phyloP scores from a whole-genome alignment of 495 filamentous ascomycete genomes.

The Aspergillus kassunensis region DNA sequence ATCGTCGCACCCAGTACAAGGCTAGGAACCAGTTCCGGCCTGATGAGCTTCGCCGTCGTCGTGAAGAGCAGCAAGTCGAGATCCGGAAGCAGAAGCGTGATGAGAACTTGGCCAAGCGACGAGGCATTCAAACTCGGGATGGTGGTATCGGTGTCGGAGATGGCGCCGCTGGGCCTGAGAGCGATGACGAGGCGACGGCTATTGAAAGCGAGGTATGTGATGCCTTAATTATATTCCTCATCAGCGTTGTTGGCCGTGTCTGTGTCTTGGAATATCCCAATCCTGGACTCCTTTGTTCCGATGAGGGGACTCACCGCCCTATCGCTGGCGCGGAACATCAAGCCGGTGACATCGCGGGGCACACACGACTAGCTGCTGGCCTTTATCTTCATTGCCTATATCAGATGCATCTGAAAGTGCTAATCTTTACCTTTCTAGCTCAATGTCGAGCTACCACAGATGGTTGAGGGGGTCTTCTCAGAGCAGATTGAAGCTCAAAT shows the following conservation, averaged over 20 bases:
- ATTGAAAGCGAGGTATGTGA: slow-evolving; percentile 92
- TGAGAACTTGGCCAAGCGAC: slow-evolving; percentile 95
- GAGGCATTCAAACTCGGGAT: slow-evolving; percentile 82
- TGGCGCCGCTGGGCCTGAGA: slow-evolving; percentile 83
- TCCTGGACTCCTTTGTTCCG: background rate
- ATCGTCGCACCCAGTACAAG: slow-evolving; percentile 98
- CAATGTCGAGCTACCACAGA: slow-evolving; percentile 94
- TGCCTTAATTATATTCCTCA: slow-evolving; percentile 5
- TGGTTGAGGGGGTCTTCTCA: slow-evolving; percentile 97
- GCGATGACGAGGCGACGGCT: slow-evolving; percentile 91
- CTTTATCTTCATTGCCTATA: background rate
- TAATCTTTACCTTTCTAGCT: slow-evolving; percentile 58
- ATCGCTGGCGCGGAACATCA: slow-evolving; percentile 15
- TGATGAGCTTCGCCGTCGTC: slow-evolving; percentile 96
- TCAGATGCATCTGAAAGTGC: slow-evolving; percentile 13
- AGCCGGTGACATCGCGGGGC: background rate
- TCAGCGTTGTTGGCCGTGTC: background rate
- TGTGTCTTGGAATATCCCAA: background rate
- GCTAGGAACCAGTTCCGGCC: slow-evolving; percentile 97
- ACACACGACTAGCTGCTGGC: slow-evolving; percentile 18
- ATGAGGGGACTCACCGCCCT: slow-evolving; percentile 38
- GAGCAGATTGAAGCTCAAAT: slow-evolving; percentile 98
- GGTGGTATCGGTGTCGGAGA: slow-evolving; percentile 73
- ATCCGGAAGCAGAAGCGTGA: slow-evolving; percentile 97
- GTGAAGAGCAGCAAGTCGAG: slow-evolving; percentile 98